A percentile compares a stretch with the other conserved stretches of the same genome.
phyloP scores from a whole-genome alignment of 192 early-diverging fungal genomes.

The Gaertneriomyces semiglobifer region DNA sequence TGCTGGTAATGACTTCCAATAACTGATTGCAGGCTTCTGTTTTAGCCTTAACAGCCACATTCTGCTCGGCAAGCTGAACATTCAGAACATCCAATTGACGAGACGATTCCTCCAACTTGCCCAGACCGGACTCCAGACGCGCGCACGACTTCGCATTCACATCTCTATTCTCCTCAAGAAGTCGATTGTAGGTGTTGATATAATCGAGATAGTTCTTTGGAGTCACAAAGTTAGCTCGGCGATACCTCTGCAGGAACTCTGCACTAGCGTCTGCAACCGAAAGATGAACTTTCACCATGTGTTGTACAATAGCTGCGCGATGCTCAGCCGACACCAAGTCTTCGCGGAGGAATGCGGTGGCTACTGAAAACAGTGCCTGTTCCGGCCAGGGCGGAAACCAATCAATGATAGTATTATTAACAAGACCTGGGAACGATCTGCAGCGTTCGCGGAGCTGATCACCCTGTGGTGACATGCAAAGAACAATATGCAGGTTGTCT shows the following conservation, averaged over 20 bases:
- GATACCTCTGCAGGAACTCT: constrained; percentile 58
- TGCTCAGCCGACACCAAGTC: constrained; percentile 46
- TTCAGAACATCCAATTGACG: constrained; percentile 58
- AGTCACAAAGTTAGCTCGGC: constrained; percentile 58
- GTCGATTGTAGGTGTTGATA: constrained; percentile 56
- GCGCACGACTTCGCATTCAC: constrained; percentile 51
- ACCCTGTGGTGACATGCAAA: constrained; percentile 64
- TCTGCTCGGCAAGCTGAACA: constrained; percentile 57
- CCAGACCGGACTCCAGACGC: constrained; percentile 55
- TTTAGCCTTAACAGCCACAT: constrained; percentile 60
- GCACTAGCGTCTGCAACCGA: constrained; percentile 51
- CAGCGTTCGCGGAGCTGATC: constrained; percentile 59
- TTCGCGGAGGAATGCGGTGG: constrained; percentile 55
- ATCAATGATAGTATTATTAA: constrained; percentile 65
- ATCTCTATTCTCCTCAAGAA: constrained; percentile 55
- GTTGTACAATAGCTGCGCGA: constrained; percentile 44
- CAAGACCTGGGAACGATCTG: constrained; percentile 57
- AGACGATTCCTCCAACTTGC: constrained; percentile 57
- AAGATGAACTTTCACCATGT: constrained; percentile 60
- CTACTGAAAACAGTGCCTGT: constrained; percentile 58
- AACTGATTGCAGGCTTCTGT: constrained; percentile 63
- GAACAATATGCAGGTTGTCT: constrained; percentile 56
- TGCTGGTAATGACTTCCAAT: constrained; percentile 60
- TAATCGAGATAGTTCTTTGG: constrained; percentile 64
- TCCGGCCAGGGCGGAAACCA: constrained; percentile 66